Conservation (phyloP, 2,329 filamentous ascomycete species). For the Curvularia lunata region DNA sequence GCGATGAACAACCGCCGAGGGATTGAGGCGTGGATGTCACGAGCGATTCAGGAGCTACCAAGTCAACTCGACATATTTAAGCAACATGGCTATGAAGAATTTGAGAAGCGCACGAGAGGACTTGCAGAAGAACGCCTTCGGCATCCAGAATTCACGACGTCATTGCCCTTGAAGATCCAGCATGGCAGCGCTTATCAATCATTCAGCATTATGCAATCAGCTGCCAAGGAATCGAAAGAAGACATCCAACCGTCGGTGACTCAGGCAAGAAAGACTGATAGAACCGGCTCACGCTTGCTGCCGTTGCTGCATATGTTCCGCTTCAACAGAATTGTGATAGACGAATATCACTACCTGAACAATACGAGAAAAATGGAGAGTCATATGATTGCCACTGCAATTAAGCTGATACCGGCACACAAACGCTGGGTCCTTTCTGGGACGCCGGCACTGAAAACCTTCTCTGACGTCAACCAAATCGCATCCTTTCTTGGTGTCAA, state of each 20-base stretch:
- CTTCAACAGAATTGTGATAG: constrained; percentile 67
- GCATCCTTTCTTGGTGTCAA: constrained; percentile 62
- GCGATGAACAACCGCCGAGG: constrained; percentile 52
- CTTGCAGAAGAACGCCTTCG: constrained; percentile 35
- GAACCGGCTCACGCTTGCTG: neutral
- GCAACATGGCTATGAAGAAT: constrained; percentile 35
- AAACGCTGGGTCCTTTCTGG: constrained; percentile 69
- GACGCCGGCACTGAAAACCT: constrained; percentile 64
- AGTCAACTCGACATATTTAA: constrained; percentile 50
- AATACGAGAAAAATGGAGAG: constrained; percentile 42
- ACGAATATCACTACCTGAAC: constrained; percentile 68
- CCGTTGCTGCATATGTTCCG: constrained; percentile 64
- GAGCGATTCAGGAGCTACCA: constrained; percentile 52
- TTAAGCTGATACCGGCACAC: constrained; percentile 56
- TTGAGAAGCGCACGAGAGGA: constrained; percentile 34
- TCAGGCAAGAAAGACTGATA: neutral
- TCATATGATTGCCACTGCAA: constrained; percentile 38
- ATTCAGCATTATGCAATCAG: constrained; percentile 15
- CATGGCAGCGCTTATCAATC: constrained; percentile 45
- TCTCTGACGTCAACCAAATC: constrained; percentile 65
- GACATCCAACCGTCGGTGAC: neutral
- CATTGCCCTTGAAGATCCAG: constrained; percentile 49
- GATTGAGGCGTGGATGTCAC: constrained; percentile 62
- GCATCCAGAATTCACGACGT: constrained; percentile 46
- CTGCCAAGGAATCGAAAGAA: constrained; percentile 13